Percentiles rank a stretch among this genome's conserved stretches.
These are phyloP conservation scores for Colletotrichum somersetense DNA, from an alignment of 2,329 filamentous ascomycete genomes.

Conservation along the genomic window DNA sequence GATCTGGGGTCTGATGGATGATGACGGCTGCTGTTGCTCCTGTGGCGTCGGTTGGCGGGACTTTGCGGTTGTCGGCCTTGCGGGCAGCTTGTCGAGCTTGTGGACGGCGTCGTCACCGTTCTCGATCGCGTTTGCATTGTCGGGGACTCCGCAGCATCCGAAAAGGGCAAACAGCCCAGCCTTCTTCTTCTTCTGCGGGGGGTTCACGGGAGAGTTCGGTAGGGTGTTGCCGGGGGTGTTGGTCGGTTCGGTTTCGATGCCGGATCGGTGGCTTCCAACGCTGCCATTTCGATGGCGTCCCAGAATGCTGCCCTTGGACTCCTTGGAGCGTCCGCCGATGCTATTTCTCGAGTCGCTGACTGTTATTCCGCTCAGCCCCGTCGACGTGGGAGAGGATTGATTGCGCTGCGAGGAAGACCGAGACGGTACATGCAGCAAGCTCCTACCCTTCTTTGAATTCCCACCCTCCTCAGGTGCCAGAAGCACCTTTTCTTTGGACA, in stretches of 20 bases:
- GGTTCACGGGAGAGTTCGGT: constrained; percentile 64
- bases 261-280: constrained; percentile 73
- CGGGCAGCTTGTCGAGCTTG: constrained; percentile 69
- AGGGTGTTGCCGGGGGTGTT: constrained; percentile 63
- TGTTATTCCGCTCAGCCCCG: constrained; percentile 71
- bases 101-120: constrained; percentile 67
- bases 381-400: constrained; percentile 70
- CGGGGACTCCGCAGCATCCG: constrained; percentile 75
- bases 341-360: constrained; percentile 71
- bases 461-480: constrained; percentile 57
- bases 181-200: constrained; percentile 67
- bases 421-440: constrained; percentile 70
- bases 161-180: constrained; percentile 71
- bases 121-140: constrained; percentile 67
- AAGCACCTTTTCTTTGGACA: constrained; percentile 59
- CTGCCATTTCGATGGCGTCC: constrained; percentile 75
- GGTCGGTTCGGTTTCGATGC: constrained; percentile 63
- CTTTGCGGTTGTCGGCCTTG: constrained; percentile 66
- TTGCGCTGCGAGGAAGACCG: constrained; percentile 72
- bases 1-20: constrained; percentile 56
- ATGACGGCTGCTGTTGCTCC: constrained; percentile 59
- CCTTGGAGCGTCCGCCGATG: constrained; percentile 74
- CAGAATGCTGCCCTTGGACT: constrained; percentile 73
- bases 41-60: constrained; percentile 65
- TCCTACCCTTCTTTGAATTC: constrained; percentile 62